Percentiles rank a stretch among this genome's conserved stretches.
Evolutionary conservation across 495 filamentous ascomycete species (phyloP).

Genomic region (Xylaria castorea): DNA sequence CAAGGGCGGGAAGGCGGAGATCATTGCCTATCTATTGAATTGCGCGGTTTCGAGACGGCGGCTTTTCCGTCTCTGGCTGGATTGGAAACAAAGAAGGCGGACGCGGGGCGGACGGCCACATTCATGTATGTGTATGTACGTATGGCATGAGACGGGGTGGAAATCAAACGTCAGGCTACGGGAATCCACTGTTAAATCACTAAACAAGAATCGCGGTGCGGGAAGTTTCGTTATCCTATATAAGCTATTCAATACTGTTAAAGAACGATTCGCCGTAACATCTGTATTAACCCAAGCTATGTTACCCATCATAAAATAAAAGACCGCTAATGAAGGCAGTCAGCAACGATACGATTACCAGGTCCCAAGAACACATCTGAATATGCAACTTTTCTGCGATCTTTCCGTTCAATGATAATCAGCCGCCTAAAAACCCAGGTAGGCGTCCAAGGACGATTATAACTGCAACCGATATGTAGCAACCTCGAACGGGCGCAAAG

Average conservation of each 20-base stretch:
- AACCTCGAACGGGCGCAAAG: slow-evolving; percentile 87
- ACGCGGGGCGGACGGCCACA: background rate
- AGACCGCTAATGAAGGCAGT: background rate
- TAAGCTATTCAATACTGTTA: background rate
- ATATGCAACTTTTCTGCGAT: background rate
- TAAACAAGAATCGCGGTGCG: background rate
- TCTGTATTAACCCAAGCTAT: background rate
- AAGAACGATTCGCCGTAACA: background rate
- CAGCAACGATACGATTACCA: background rate
- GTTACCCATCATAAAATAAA: background rate
- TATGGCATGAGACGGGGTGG: background rate
- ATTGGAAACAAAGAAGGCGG: slow-evolving; percentile 7
- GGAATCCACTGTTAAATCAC: background rate
- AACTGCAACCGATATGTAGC: slow-evolving; percentile 82
- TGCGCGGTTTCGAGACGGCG: background rate
- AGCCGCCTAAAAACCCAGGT: background rate
- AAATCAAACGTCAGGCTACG: slow-evolving; percentile 13
- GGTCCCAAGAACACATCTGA: background rate
- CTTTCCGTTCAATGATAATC: background rate
- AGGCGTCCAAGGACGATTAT: slow-evolving; percentile 33
- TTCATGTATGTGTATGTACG: background rate
- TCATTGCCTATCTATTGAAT: background rate
- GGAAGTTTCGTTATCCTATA: background rate
- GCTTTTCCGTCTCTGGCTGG: background rate
- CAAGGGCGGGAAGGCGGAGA: background rate